Conservation (phyloP, 768 basidiomycete genomes). For the Rhodotorula kratochvilovae region DNA sequence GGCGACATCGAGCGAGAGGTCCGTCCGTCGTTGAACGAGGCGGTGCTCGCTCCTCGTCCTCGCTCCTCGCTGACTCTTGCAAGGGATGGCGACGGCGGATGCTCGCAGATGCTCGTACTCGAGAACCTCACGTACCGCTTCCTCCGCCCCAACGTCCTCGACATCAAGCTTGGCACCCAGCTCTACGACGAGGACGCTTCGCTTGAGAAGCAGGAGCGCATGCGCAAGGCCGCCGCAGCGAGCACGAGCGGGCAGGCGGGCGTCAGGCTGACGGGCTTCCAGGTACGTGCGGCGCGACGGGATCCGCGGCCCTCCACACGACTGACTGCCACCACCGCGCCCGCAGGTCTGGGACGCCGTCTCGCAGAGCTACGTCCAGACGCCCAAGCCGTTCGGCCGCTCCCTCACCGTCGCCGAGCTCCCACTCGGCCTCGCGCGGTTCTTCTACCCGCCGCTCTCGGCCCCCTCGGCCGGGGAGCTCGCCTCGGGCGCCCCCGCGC, state of each 20-base stretch:
- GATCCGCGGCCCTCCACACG: no score
- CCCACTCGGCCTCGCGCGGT: slow-evolving; percentile 66
- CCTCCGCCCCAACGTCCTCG: slow-evolving; percentile 75
- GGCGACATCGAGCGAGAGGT: slow-evolving; percentile 8
- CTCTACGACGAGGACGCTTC: slow-evolving; percentile 64
- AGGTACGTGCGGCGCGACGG: slow-evolving; percentile 56
- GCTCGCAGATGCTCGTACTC: slow-evolving; percentile 48
- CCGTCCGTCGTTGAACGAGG: background rate
- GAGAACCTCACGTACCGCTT: slow-evolving; percentile 76
- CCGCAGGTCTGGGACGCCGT: slow-evolving; percentile 67
- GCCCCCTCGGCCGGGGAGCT: slow-evolving; percentile 1
- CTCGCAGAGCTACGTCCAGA: slow-evolving; percentile 57
- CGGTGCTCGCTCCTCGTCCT: background rate
- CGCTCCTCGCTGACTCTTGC: no score
- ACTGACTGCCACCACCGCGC: background rate
- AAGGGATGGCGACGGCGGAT: background rate
- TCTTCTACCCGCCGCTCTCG: slow-evolving; percentile 59
- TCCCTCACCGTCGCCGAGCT: slow-evolving; percentile 65
- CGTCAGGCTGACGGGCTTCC: slow-evolving; percentile 79
- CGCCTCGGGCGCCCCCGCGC: background rate
- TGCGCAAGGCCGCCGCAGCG: slow-evolving; percentile 63
- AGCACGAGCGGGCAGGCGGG: slow-evolving; percentile 75
- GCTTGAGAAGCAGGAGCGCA: slow-evolving; percentile 70
- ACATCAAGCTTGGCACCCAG: slow-evolving; percentile 86
- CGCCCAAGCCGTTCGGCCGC: slow-evolving; percentile 73